Evolutionary conservation across 2,329 filamentous ascomycete genomes (phyloP).

Genomic region (Zymoseptoria pseudotritici): DNA sequence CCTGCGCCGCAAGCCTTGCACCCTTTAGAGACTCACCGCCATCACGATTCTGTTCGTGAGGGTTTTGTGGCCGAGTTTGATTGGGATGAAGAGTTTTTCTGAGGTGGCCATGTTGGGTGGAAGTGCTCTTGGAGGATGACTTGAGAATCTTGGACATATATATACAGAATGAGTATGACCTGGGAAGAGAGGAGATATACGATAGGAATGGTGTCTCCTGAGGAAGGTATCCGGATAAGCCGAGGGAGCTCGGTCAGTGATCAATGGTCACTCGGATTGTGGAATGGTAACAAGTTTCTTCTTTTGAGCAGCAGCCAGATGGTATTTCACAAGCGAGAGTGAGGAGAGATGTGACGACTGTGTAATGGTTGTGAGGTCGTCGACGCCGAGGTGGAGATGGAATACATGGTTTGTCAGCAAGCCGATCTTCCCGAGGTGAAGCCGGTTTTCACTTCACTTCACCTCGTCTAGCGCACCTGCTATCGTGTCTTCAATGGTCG

Average conservation of each 20-base stretch:
- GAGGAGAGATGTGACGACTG: not conserved
- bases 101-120: not conserved
- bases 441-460: not conserved
- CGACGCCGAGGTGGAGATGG: not conserved
- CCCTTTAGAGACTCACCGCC: too few relatives aligned
- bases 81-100: constrained; percentile 32
- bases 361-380: not conserved
- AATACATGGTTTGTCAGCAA: not conserved
- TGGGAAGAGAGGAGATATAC: not conserved
- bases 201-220: not conserved
- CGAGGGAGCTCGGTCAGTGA: not conserved
- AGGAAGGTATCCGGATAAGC: not conserved
- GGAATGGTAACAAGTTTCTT: not conserved
- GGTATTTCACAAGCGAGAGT: not conserved
- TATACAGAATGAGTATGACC: too few relatives aligned
- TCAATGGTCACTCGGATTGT: not conserved
- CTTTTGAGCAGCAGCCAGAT: not conserved
- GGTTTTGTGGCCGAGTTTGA: constrained; percentile 39
- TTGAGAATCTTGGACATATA: too few relatives aligned
- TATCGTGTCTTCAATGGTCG: not conserved
- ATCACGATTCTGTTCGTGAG: too few relatives aligned
- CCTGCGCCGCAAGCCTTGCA: too few relatives aligned
- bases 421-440: not conserved
- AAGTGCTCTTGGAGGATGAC: too few relatives aligned
- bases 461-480: not conserved